A percentile compares a stretch with the other conserved stretches of the same genome.
Conservation (phyloP, 139 green algal genomes). For the Chloropicon primus region DNA sequence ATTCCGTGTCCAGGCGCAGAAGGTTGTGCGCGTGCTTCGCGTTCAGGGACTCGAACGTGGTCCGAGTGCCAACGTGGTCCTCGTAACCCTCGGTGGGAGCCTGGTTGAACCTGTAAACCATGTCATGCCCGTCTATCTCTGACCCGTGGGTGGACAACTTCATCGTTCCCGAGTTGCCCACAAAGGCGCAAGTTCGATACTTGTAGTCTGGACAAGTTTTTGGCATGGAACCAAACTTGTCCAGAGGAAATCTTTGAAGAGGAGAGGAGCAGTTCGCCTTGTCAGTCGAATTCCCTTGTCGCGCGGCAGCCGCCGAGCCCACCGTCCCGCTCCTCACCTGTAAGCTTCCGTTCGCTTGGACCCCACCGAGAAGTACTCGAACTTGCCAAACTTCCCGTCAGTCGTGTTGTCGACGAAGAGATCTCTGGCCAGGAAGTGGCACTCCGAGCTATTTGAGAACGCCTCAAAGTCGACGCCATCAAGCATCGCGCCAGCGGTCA, state of each 20-base stretch:
- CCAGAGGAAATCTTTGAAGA: not conserved
- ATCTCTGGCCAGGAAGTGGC: slow-evolving; percentile 1
- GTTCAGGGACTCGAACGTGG: slow-evolving; percentile 16
- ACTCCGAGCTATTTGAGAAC: not conserved
- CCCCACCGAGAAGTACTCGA: not conserved
- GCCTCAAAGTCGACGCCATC: slow-evolving; percentile 4
- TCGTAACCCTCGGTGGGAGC: slow-evolving; percentile 7
- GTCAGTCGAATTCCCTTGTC: not conserved
- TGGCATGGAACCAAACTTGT: not conserved
- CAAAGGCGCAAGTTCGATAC: slow-evolving; percentile 9
- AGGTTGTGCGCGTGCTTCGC: slow-evolving; percentile 14
- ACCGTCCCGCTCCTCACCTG: not conserved
- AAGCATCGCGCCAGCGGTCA: not conserved
- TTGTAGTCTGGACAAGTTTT: not conserved
- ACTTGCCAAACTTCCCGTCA: not conserved
- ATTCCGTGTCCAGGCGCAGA: not conserved
- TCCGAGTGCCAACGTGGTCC: slow-evolving; percentile 6
- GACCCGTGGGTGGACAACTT: slow-evolving; percentile 1
- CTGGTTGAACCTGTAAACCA: slow-evolving; percentile 19
- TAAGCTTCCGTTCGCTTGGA: not conserved
- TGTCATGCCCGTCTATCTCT: slow-evolving; percentile 16
- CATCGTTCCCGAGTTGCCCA: slow-evolving; percentile 14
- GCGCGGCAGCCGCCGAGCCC: not conserved
- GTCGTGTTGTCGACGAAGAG: not conserved
- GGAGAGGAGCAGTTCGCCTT: not conserved